Evolutionary conservation across 257 asterid genomes (phyloP), one percentile per base, ranked within the genome.

Genomic region (Gentiana straminea): DNA sequence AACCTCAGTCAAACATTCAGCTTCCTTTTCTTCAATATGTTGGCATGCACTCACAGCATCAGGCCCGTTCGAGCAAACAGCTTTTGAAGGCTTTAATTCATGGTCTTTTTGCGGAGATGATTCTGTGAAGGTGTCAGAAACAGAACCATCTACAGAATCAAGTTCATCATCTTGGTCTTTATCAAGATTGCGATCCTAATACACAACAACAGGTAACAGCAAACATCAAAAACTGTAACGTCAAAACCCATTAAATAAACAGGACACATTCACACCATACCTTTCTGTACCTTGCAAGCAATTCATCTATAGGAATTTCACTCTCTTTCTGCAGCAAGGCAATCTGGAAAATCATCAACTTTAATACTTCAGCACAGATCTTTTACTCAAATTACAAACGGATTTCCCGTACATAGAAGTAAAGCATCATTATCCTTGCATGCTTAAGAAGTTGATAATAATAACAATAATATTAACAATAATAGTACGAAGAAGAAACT

Each of bases 211-310:
- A 51, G 67, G 34, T 55, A 71, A 52, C 63, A 41, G 47, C 3
- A 61, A 61, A 62, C 52, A 58, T 73, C 68, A 51, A 72, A 58
- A 49, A 58, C 35, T 64, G 69, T 56, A 51, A 63, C 37, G 32
- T 57, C 46, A 62, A 70, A 32, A 39, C 63, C 13, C 35, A 9
- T 61, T 54, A 48, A 63, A n/a, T 43, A 24, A 64, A 64, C 41
- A 71, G 54, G 54, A 55, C 48, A 63, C 36, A 60, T 52, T 52
- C 59, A 58, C 57, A 33, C 61, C 89, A 58, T 88, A 92, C 99
- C 97, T 85, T 74, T 71, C 62, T 83, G 82, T 88, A 92, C 90
- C 90, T 83, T 75, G 90, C 86, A 73, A 88, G 83, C 82, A 92
- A 81, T 75, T 92, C 95, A 64, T 80, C 94, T 67, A 83, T 54